Evolutionary conservation across 495 filamentous ascomycete genomes (phyloP), one percentile per base, ranked within the genome.

Genomic region (Trichoderma reesei): DNA sequence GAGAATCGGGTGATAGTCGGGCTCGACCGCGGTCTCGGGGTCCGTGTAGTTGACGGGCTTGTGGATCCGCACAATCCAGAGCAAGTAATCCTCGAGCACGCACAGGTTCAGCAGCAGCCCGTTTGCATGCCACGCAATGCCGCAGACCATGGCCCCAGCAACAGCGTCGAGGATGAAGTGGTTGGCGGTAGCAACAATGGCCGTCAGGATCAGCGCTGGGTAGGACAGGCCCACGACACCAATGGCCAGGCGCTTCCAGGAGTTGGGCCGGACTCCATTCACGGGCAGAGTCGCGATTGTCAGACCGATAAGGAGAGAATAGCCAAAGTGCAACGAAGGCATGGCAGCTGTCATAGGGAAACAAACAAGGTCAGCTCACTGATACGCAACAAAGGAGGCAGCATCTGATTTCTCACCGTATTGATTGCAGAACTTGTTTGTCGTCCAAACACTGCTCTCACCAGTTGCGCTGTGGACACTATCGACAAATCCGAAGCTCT

Each of bases 251-350:
- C 71, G 69, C 42, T 66, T 65, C 71, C 71, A 73, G 13, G 66
- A 69, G 7, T 64, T 64, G 48, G 64, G 67, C 34, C 71, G 44
- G 7, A 73, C 67, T 16, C 61, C 61, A 46, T 41, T 63, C 18
- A 63, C 26, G 41, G 71, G 71, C n/a, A 73, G 61, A 33, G 70
- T 68, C 14, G 84, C 79, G 64, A 91, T 81, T 0, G 88, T 90
- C 18, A 86, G 73, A 14, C 89, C 89, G 65, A 91, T 86, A 71
- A 89, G 82, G 39, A 92, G 83, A 6, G 88, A 86, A 69, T 91
- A 92, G 11, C 88, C 89, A 71, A 92, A 92, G 70, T 92, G 88
- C 66, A 92, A 80, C 16, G 86, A 86, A 7, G 89, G 89, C 89
- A 91, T 91, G 16, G 89, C 89, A 33, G 89, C 89, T 73, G 20